phyloP scores from a whole-genome alignment of 2,329 filamentous ascomycete species.

The Pestalotiopsis sp. region DNA sequence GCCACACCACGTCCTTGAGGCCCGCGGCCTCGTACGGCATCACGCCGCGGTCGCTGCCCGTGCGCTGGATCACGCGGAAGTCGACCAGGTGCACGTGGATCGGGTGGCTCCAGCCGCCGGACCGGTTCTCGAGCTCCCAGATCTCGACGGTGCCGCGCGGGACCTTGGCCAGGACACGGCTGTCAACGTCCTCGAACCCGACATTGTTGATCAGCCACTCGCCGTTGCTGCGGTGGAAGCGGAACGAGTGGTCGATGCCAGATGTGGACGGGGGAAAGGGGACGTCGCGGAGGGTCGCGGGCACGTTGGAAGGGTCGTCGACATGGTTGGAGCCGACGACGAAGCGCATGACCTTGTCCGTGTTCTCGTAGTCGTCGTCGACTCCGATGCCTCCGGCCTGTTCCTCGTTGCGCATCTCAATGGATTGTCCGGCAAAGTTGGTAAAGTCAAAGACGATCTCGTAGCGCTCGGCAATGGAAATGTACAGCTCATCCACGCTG shows the following conservation, averaged over 20 bases:
- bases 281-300: constrained; percentile 34
- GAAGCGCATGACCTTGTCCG: constrained; percentile 53
- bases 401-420: constrained; percentile 36
- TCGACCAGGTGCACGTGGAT: constrained; percentile 61
- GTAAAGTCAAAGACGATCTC: constrained; percentile 59
- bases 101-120: constrained; percentile 53
- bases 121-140: constrained; percentile 50
- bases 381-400: constrained; percentile 38
- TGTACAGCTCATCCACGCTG: constrained; percentile 34
- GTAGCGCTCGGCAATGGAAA: constrained; percentile 58
- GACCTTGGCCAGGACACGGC: constrained; percentile 48
- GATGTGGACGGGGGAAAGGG: constrained; percentile 36
- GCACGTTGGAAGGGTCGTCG: constrained; percentile 35
- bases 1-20: constrained; percentile 59
- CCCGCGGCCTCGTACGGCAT: constrained; percentile 53
- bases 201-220: constrained; percentile 53
- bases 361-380: constrained; percentile 51
- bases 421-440: constrained; percentile 45
- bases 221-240: constrained; percentile 43
- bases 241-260: constrained; percentile 44
- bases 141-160: constrained; percentile 46
- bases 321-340: constrained; percentile 40
- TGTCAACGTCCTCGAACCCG: constrained; percentile 43
- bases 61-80: constrained; percentile 52
- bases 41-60: constrained; percentile 40